Conservation (phyloP, 1,139 yeast genomes). For the Sugiyamaella xylanicola region DNA sequence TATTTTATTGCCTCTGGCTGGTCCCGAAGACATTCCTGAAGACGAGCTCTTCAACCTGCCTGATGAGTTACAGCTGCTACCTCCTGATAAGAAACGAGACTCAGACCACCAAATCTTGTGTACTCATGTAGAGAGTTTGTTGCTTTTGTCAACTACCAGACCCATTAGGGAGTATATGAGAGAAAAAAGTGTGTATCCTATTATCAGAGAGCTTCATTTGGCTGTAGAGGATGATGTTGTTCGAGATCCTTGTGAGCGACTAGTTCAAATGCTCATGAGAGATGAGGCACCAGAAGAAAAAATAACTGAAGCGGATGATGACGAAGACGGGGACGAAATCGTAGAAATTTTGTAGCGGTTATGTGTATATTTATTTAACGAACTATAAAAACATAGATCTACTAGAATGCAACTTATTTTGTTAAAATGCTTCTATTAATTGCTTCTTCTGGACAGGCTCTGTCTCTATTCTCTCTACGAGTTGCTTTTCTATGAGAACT, state of each 20-base stretch:
- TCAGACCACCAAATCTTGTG: constrained; percentile 64
- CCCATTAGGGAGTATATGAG: constrained; percentile 74
- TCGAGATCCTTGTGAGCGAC: constrained; percentile 50
- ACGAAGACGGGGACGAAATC: constrained; percentile 43
- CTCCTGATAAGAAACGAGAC: constrained; percentile 77
- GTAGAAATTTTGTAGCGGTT: constrained; percentile 26
- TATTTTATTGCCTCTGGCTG: constrained; percentile 78
- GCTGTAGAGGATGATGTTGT: constrained; percentile 64
- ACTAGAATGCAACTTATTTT: neutral
- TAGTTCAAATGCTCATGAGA: constrained; percentile 88
- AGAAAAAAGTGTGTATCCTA: constrained; percentile 75
- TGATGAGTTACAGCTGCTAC: constrained; percentile 80
- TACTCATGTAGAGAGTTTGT: constrained; percentile 69
- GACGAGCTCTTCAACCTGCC: constrained; percentile 90
- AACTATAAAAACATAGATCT: neutral
- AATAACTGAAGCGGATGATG: constrained; percentile 51
- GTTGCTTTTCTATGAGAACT: neutral
- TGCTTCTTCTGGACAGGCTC: too few relatives aligned
- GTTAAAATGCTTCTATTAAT: neutral
- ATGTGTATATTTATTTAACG: neutral
- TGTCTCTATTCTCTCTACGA: neutral
- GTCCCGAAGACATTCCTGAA: constrained; percentile 73
- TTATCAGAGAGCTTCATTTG: constrained; percentile 82
- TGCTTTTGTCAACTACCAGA: constrained; percentile 75
- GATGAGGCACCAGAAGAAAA: constrained; percentile 70